These are phyloP conservation scores for Boletus tomentosulus DNA, from an alignment of 768 basidiomycete species.

Conservation along the genomic window DNA sequence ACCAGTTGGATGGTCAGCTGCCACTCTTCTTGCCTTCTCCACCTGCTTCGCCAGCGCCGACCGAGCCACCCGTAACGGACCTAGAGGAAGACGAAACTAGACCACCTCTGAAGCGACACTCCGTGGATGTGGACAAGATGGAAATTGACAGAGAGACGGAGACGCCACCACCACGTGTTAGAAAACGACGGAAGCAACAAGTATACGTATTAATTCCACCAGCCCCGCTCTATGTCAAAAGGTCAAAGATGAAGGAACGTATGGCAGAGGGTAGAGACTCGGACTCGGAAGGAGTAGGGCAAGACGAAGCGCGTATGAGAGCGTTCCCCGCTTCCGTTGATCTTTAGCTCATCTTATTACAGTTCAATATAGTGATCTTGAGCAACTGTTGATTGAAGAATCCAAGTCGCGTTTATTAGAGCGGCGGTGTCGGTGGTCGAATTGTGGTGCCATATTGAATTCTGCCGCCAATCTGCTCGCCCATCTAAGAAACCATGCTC, in stretches of 20 bases:
- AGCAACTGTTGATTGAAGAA: conserved; percentile 42
- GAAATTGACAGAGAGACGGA: conserved; percentile 1
- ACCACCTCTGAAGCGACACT: conserved; percentile 20
- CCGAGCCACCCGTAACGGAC: conserved; percentile 22
- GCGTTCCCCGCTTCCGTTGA: conserved; percentile 17
- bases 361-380: conserved; percentile 39
- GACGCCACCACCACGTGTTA: conserved; percentile 5
- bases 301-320: conserved; percentile 31
- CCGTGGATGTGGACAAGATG: conserved; percentile 11
- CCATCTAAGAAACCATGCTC: conserved; percentile 44
- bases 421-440: conserved; percentile 54
- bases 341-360: conserved; percentile 26
- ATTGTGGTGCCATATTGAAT: conserved; percentile 53
- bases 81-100: conserved; percentile 6
- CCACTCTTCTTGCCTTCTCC: conserved; percentile 52
- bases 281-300: conserved; percentile 14
- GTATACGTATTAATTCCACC: conserved; percentile 30
- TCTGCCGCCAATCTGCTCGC: conserved; percentile 44
- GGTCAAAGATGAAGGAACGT: conserved; percentile 15
- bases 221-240: conserved; percentile 20
- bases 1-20: conserved; percentile 18
- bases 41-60: conserved; percentile 29
- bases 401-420: conserved; percentile 47
- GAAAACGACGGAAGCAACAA: conserved; percentile 24
- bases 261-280: conserved; percentile 16